These are phyloP conservation scores for Fusarium torulosum DNA, from an alignment of 2,329 filamentous ascomycete genomes.

Conservation along the genomic window DNA sequence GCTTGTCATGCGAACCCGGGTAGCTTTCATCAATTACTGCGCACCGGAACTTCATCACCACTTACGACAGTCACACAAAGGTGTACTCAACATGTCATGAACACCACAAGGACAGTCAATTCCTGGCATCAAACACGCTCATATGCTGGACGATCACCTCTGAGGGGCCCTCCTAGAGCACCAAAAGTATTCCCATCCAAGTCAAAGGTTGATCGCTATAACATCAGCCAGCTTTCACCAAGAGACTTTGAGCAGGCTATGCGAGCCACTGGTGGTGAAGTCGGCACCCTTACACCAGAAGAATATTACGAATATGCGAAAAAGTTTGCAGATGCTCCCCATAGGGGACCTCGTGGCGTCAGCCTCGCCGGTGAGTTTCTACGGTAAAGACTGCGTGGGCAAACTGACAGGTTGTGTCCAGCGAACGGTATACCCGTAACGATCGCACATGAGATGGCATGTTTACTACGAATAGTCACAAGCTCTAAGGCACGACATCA, in stretches of 20 bases:
- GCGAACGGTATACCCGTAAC: slow-evolving; percentile 38
- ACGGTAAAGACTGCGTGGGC: background rate
- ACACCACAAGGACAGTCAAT: background rate
- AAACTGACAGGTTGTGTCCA: slow-evolving; percentile 25
- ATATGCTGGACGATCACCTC: slow-evolving; percentile 31
- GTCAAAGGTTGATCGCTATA: slow-evolving; percentile 31
- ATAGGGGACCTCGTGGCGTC: slow-evolving; percentile 37
- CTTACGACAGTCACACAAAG: background rate
- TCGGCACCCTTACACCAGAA: slow-evolving; percentile 37
- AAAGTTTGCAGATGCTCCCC: slow-evolving; percentile 42
- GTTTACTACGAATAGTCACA: slow-evolving; percentile 38
- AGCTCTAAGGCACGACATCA: slow-evolving; percentile 19
- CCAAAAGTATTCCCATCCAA: slow-evolving; percentile 13
- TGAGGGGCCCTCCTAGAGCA: slow-evolving; percentile 22
- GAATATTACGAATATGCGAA: slow-evolving; percentile 45
- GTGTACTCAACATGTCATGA: slow-evolving; percentile 1
- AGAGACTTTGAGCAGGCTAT: slow-evolving; percentile 42
- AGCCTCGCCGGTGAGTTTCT: slow-evolving; percentile 44
- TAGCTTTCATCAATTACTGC: slow-evolving; percentile 24
- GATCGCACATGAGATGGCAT: slow-evolving; percentile 48
- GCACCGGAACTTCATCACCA: slow-evolving; percentile 4
- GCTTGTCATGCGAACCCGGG: slow-evolving; percentile 14
- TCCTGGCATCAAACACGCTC: slow-evolving; percentile 25
- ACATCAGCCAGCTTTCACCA: slow-evolving; percentile 41
- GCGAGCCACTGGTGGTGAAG: slow-evolving; percentile 18